These are phyloP conservation scores for Arabis alpina DNA, from an alignment of 345 rosid genomes.

Conservation along the genomic window DNA sequence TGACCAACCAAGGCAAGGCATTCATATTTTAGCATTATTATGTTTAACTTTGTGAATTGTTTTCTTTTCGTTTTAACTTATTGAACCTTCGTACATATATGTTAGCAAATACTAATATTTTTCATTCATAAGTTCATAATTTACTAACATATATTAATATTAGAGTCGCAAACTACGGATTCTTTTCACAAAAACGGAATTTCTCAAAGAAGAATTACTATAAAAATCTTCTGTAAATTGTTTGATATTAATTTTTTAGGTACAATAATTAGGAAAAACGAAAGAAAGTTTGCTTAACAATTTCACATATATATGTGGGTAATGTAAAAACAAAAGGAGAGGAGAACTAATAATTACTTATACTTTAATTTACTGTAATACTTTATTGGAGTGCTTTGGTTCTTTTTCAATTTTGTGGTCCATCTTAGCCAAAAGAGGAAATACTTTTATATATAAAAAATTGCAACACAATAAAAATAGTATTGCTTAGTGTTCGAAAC, in stretches of 20 bases:
- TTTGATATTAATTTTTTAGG: not conserved
- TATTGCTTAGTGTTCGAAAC: constrained; percentile 25
- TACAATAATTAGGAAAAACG: not conserved
- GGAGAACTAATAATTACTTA: constrained; percentile 30
- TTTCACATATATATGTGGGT: not conserved
- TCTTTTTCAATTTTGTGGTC: constrained; percentile 35
- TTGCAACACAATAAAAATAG: not conserved
- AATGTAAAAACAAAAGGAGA: constrained; percentile 12
- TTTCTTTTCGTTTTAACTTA: not conserved
- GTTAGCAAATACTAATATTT: not conserved
- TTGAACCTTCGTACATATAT: constrained; percentile 1
- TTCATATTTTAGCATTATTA: constrained; percentile 3
- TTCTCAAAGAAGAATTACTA: too few species aligned
- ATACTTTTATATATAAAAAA: constrained; percentile 31
- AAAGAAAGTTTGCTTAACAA: not conserved
- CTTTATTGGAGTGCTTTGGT: constrained; percentile 40
- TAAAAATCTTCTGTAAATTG: not conserved
- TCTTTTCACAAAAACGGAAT: too few species aligned
- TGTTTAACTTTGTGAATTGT: not conserved
- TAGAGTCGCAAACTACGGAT: not conserved
- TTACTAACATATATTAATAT: not conserved
- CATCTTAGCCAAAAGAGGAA: constrained; percentile 45
- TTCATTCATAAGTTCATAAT: not conserved
- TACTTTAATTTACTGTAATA: constrained; percentile 45
- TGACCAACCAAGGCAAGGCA: constrained; percentile 30